These are phyloP conservation scores for Dioszegia crocea DNA, from an alignment of 768 basidiomycete species.

Conservation along the genomic window DNA sequence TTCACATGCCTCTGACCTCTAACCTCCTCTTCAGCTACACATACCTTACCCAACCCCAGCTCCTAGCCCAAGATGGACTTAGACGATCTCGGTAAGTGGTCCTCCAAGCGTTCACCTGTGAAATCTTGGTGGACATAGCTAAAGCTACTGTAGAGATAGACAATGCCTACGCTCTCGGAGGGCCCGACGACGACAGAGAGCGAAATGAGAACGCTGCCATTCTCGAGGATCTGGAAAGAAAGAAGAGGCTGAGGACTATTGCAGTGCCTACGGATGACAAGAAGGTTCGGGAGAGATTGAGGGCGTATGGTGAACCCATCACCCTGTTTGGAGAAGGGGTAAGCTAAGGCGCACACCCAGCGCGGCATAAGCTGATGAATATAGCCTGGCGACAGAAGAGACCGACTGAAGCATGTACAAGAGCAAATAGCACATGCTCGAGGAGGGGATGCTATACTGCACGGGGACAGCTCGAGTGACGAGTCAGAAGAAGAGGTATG, in stretches of 20 bases:
- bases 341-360: conserved; percentile 48
- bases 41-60: not conserved
- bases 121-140: not conserved
- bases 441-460: conserved; percentile 70
- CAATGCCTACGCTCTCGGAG: conserved; percentile 38
- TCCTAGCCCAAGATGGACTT: conserved; percentile 31
- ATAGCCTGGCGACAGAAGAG: conserved; percentile 90
- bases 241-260: conserved; percentile 87
- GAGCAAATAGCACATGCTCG: conserved; percentile 88
- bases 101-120: not conserved
- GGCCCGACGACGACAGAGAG: conserved; percentile 50
- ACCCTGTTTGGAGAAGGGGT: conserved; percentile 97
- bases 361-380: not conserved
- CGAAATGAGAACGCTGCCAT: conserved; percentile 64
- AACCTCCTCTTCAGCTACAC: not conserved
- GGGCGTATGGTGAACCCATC: conserved; percentile 94
- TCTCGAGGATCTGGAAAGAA: conserved; percentile 92
- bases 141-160: conserved; percentile 23
- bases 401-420: conserved; percentile 88
- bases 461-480: conserved; percentile 54
- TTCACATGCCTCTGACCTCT: not conserved
- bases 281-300: conserved; percentile 78
- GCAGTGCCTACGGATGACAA: conserved; percentile 97
- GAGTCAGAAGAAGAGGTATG: conserved; percentile 47
- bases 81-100: conserved; percentile 35